Percentiles rank a stretch among this genome's conserved stretches.
Evolutionary conservation across 805 yeast species (phyloP).

Genomic region (Ogataea nonfermentans): DNA sequence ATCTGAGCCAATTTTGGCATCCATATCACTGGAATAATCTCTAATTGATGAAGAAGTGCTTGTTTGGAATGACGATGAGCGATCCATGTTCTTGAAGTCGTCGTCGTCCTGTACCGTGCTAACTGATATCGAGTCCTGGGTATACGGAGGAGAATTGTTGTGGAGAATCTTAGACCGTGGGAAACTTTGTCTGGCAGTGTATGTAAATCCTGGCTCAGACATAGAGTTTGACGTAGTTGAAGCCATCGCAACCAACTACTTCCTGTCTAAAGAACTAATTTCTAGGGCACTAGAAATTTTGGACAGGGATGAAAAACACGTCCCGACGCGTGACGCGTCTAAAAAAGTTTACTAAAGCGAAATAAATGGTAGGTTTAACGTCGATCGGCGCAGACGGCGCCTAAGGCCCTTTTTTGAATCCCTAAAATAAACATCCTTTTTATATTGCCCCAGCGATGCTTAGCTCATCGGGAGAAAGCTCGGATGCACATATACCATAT

Average conservation of each 20-base stretch:
- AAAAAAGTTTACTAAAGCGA: conserved; percentile 2
- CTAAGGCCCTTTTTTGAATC: conserved; percentile 4
- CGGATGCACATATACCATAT: conserved; percentile 22
- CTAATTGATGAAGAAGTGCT: conserved; percentile 32
- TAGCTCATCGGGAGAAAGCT: conserved; percentile 13
- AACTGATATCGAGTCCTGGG: conserved; percentile 33
- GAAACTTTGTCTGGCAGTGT: conserved; percentile 1
- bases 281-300: conserved; percentile 5
- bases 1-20: conserved; percentile 14
- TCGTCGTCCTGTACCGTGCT: conserved; percentile 36
- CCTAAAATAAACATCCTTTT: conserved; percentile 1
- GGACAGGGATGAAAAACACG: conserved; percentile 13
- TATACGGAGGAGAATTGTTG: conserved; percentile 23
- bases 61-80: conserved; percentile 39
- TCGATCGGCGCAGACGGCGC: conserved; percentile 10
- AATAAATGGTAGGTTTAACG: conserved; percentile 2
- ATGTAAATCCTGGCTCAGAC: conserved; percentile 1
- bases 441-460: background rate
- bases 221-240: background rate
- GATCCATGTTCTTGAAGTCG: conserved; percentile 32
- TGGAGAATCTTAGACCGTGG: conserved; percentile 6
- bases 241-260: conserved; percentile 8
- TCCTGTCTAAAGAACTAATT: background rate
- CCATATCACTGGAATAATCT: conserved; percentile 3
- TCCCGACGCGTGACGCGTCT: conserved; percentile 10